Evolutionary conservation across 768 basidiomycete species (phyloP).

Genomic region (Chlorophyllum brunneum): DNA sequence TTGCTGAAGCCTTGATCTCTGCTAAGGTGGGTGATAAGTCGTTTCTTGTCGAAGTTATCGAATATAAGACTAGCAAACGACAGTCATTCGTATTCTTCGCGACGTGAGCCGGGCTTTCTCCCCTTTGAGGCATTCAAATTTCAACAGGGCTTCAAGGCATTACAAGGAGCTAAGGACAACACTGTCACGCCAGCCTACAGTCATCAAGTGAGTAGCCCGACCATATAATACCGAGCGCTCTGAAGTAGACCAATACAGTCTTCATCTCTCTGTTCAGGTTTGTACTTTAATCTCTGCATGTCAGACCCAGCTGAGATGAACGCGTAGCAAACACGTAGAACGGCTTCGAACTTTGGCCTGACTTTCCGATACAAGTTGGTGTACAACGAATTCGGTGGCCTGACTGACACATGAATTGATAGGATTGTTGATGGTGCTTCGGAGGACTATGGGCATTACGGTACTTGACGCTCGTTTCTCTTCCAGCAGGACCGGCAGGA

Average conservation of each 20-base stretch:
- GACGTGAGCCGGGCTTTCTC: slow-evolving; percentile 47
- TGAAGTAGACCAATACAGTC: slow-evolving; percentile 35
- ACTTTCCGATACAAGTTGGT: slow-evolving; percentile 74
- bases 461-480: slow-evolving; percentile 28
- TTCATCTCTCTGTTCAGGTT: slow-evolving; percentile 82
- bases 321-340: slow-evolving; percentile 49
- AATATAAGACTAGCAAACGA: background rate
- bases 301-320: background rate
- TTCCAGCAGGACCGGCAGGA: background rate
- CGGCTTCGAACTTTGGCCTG: slow-evolving; percentile 60
- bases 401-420: background rate
- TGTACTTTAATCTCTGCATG: background rate
- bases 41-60: background rate
- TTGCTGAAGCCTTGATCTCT: slow-evolving; percentile 72
- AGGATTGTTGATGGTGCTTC: slow-evolving; percentile 75
- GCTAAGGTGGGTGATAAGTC: slow-evolving; percentile 51
- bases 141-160: slow-evolving; percentile 43
- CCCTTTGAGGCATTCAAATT: slow-evolving; percentile 4
- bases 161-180: slow-evolving; percentile 78
- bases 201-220: slow-evolving; percentile 61
- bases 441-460: slow-evolving; percentile 67
- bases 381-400: background rate
- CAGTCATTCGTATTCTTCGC: slow-evolving; percentile 90
- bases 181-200: slow-evolving; percentile 71
- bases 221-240: background rate